Base-by-base conservation (phyloP, 257 asterid genomes). In the Forsythia suspensa region DNA sequence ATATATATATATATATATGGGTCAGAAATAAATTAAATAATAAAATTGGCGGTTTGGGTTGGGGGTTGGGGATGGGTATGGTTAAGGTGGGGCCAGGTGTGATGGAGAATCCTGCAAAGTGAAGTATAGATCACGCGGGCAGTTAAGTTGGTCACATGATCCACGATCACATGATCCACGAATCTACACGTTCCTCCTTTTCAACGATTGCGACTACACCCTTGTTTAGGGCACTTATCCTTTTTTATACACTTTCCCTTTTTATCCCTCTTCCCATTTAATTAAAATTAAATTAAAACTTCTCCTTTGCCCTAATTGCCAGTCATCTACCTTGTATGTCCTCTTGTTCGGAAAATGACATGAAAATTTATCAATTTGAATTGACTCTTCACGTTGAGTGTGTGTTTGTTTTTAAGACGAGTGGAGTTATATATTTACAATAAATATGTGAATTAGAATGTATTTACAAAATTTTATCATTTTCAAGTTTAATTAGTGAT, bases 141-240 rank as follows among this genome's bases (percentile, higher is more conserved):
- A 66, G 85, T 72, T 79, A 75, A 74, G 79, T 77, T 70, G 7
- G 8, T 84, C 85, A 81, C 88, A 81, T 78, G 85, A 81, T 72
- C 83, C 88, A 81, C 82, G 78, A 74, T 84, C 85, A 81, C 88
- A 81, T 78, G 85, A 81, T 72, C 83, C 88, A 81, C 82, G 78
- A 74, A 81, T 63, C 79, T 65, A 36, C 80, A 13, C 29, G 67
- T 39, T 39, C 5, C 37, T 9, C 73, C 84, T 77, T 80, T 77
- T 77, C 76, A 52, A 75, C 80, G 80, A 80, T 67, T 41, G 76
- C 40, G 79, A 81, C 83, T 46, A 59, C 44, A 7, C 67, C 57
- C 52, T 29, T 46, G 4, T 46, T 55, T 21, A 3, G 18, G 8
- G 11, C 70, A 61, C 59, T 39, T 16, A 4, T 16, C 5, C 21